These are phyloP conservation scores for Austroboletus rostrupii DNA, from an alignment of 1,284 basidiomycete genomes.

Conservation along the genomic window DNA sequence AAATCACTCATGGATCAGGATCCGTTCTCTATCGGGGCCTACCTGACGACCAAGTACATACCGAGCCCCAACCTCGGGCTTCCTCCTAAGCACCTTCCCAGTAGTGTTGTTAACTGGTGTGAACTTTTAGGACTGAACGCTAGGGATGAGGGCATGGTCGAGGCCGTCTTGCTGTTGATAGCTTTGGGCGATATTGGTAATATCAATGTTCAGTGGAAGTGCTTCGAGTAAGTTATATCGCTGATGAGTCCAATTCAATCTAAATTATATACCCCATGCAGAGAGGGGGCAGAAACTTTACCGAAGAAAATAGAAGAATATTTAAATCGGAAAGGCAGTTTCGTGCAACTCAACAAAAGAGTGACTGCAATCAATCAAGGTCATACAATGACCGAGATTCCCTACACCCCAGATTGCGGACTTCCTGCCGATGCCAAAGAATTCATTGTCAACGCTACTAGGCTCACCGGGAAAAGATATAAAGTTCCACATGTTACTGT, in stretches of 20 bases:
- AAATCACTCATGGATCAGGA: slow-evolving; percentile 15
- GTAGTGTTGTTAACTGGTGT: slow-evolving; percentile 23
- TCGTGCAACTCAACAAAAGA: slow-evolving; percentile 4
- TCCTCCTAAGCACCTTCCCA: slow-evolving; percentile 12
- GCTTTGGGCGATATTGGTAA: background rate
- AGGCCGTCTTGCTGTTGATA: too few relatives aligned
- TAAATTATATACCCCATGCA: background rate
- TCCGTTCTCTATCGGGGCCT: slow-evolving; percentile 14
- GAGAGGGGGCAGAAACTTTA: slow-evolving; percentile 21
- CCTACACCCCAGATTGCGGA: background rate
- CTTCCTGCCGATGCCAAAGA: background rate
- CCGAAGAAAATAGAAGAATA: slow-evolving; percentile 16
- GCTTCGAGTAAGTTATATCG: slow-evolving; percentile 9
- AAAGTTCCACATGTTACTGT: slow-evolving; percentile 2
- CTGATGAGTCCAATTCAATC: background rate
- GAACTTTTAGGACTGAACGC: background rate
- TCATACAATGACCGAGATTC: background rate
- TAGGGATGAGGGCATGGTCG: too few relatives aligned
- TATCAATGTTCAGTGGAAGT: slow-evolving; percentile 11
- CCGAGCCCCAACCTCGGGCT: slow-evolving; percentile 14
- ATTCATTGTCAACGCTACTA: background rate
- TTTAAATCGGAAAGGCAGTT: background rate
- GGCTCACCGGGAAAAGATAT: background rate
- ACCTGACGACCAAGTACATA: slow-evolving; percentile 20
- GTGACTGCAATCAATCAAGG: slow-evolving; percentile 9